phyloP scores from a whole-genome alignment of 345 rosid genomes.

The Eucalyptus erythrocorys region DNA sequence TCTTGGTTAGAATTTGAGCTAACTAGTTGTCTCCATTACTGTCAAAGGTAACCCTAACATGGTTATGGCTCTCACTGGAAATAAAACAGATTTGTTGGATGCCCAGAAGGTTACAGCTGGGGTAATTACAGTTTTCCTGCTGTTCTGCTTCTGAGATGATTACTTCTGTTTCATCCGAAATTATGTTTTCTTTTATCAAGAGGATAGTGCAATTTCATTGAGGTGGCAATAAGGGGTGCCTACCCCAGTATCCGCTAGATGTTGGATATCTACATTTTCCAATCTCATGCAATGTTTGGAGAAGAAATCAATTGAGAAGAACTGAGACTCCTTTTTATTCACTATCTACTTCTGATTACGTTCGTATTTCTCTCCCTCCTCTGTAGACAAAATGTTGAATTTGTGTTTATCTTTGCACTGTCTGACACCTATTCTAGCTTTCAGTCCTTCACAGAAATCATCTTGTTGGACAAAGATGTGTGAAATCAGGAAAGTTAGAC shows the following conservation, averaged over 20 bases:
- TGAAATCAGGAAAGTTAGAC: too few relatives aligned
- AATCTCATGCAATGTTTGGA: not conserved
- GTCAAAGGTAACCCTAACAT: too few relatives aligned
- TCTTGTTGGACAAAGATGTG: too few relatives aligned
- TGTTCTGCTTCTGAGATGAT: not conserved
- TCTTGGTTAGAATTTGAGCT: too few relatives aligned
- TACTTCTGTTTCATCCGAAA: not conserved
- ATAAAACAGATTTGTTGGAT: conserved; percentile 80
- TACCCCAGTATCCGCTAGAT: not conserved
- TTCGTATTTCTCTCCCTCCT: not conserved
- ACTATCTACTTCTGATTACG: not conserved
- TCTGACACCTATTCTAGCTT: not conserved
- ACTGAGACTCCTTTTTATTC: not conserved
- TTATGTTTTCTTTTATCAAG: not conserved
- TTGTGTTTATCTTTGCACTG: not conserved
- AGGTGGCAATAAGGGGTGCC: not conserved
- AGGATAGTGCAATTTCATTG: not conserved
- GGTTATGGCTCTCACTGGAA: too few relatives aligned
- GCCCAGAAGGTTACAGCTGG: conserved; percentile 65
- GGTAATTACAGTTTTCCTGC: conserved; percentile 27
- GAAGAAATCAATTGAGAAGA: not conserved
- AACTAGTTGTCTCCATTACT: too few relatives aligned
- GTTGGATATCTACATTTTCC: not conserved
- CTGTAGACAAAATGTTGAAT: not conserved
- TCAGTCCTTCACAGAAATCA: not conserved